Evolutionary conservation across 2,329 filamentous ascomycete species (phyloP), one percentile per base, ranked within the genome.

Genomic region (Xylariaceae sp.): DNA sequence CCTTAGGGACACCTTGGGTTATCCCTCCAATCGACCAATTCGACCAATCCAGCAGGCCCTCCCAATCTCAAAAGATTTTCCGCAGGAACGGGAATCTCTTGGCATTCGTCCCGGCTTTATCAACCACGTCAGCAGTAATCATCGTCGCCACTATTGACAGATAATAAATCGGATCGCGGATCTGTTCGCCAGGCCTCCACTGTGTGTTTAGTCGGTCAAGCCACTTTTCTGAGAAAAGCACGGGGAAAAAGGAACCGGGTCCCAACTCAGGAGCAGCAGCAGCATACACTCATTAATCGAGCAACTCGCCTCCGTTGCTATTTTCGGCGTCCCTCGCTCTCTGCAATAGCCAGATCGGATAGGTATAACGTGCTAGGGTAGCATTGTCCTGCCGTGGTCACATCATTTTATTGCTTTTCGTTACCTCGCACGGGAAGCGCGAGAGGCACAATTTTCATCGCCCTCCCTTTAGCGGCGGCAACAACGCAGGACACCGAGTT

Each of bases 51-150:
- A 64, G 60, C 52, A 60, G 53, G 52, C 47, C 63, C 23, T 30
- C 23, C 23, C 58, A 59, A 66, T 10, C 11, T 64, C 58, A 59
- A 30, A 30, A 67, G 64, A 65, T 61, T 67, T 70, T 69, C 68
- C 69, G 67, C 69, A 61, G 69, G 69, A 57, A 68, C 69, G 67
- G 68, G 64, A 68, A 53, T 51, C 15, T 30, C 57, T 63, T 65
- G 62, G 59, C 62, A 58, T 64, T 56, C 49, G 59, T 62, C 53
- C 62, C 54, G 56, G 58, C 58, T 63, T 58, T 59, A 64, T 58
- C 61, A 61, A 63, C 66, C 66, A 66, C 67, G 64, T 68, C 65
- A 67, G 64, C 63, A 66, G 54, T 62, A 60, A 63, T 68, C 57
- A 60, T 63, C 37, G 61, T 53, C 58, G 39, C 30, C 44, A 18